A percentile compares a stretch with the other conserved stretches of the same genome.
These are phyloP conservation scores for Stropharia rugosoannulata DNA, from an alignment of 768 basidiomycete species.

Conservation along the genomic window DNA sequence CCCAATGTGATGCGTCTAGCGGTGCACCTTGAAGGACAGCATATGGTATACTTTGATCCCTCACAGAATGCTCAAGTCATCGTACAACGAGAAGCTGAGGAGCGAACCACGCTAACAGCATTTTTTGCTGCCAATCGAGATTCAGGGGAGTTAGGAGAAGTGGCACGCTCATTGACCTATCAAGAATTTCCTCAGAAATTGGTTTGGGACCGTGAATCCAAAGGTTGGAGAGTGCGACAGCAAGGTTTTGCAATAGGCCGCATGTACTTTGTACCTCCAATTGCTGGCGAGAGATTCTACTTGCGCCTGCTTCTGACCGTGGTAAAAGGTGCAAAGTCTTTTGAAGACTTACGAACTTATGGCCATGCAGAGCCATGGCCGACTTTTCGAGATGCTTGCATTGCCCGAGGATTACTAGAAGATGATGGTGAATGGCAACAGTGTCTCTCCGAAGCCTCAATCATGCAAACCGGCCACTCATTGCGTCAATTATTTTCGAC, in stretches of 20 bases:
- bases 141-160: constrained; percentile 2
- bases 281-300: constrained; percentile 38
- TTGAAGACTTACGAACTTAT: constrained; percentile 19
- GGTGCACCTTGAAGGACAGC: constrained; percentile 38
- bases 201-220: neutral
- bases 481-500: constrained; percentile 38
- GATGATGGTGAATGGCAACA: constrained; percentile 33
- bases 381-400: constrained; percentile 40
- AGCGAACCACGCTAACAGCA: constrained; percentile 27
- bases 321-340: constrained; percentile 31
- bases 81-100: constrained; percentile 8
- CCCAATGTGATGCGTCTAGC: constrained; percentile 36
- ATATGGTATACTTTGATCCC: constrained; percentile 30
- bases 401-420: constrained; percentile 24
- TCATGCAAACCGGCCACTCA: constrained; percentile 34
- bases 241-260: constrained; percentile 34
- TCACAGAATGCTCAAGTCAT: constrained; percentile 23
- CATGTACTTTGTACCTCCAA: constrained; percentile 37
- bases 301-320: constrained; percentile 37
- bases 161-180: constrained; percentile 22
- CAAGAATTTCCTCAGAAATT: constrained; percentile 31
- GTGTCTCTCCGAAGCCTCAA: constrained; percentile 32
- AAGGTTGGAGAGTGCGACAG: constrained; percentile 27
- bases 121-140: constrained; percentile 25
- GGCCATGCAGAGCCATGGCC: constrained; percentile 8